phyloP scores from a whole-genome alignment of 768 basidiomycete species.

The Trametes meyenii region DNA sequence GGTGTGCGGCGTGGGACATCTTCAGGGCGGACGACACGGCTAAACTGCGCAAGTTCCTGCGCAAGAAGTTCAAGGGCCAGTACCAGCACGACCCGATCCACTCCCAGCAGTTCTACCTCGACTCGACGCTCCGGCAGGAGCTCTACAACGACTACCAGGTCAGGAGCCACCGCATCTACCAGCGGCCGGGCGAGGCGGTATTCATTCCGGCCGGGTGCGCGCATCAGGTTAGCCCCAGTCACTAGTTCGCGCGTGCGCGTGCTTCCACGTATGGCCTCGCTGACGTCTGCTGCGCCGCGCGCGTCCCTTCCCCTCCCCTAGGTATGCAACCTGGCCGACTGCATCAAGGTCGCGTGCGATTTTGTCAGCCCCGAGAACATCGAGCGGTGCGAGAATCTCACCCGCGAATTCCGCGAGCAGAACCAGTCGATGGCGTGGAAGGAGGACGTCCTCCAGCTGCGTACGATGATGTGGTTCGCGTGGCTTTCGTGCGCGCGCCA shows the following conservation, averaged over 20 bases:
- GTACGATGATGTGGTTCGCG: conserved; percentile 93
- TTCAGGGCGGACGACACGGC: conserved; percentile 81
- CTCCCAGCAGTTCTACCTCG: conserved; percentile 85
- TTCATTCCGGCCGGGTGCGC: conserved; percentile 96
- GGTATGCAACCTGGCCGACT: conserved; percentile 93
- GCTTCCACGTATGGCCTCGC: background rate
- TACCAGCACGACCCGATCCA: conserved; percentile 85
- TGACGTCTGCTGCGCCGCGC: background rate
- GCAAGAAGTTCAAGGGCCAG: conserved; percentile 58
- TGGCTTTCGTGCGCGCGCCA: conserved; percentile 73
- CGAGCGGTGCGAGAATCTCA: conserved; percentile 79
- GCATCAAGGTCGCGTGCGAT: conserved; percentile 93
- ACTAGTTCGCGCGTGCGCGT: conserved; percentile 1
- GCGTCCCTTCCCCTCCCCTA: too few species aligned
- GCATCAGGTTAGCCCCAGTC: conserved; percentile 64
- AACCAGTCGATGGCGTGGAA: conserved; percentile 91
- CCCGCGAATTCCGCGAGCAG: conserved; percentile 87
- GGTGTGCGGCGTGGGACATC: conserved; percentile 91
- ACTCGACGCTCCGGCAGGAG: conserved; percentile 64
- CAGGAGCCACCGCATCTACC: conserved; percentile 81
- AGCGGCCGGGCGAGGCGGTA: conserved; percentile 89
- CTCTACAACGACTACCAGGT: conserved; percentile 71
- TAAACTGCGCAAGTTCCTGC: conserved; percentile 76
- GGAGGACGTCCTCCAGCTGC: conserved; percentile 88
- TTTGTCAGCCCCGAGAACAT: conserved; percentile 96